Percentiles rank a stretch among this genome's conserved stretches.
phyloP scores from a whole-genome alignment of 495 filamentous ascomycete species.

The Aspergillus bridgeri region DNA sequence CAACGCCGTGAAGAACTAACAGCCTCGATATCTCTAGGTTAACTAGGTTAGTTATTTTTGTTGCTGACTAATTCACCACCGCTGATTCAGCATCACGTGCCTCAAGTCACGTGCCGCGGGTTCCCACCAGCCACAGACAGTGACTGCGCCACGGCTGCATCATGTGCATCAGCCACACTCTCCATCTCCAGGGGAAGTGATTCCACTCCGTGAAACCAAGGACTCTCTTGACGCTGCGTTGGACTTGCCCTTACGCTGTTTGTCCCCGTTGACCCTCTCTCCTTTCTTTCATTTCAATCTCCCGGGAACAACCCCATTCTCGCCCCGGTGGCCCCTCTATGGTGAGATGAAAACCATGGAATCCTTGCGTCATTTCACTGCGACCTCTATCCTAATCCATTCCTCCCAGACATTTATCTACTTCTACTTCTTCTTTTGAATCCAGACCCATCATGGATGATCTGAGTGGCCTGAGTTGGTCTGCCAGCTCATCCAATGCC shows the following conservation, averaged over 20 bases:
- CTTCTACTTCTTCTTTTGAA: background rate
- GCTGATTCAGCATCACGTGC: slow-evolving; percentile 1
- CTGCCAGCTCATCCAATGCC: slow-evolving; percentile 31
- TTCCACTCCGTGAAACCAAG: background rate
- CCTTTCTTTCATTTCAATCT: slow-evolving; percentile 4
- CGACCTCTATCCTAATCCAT: slow-evolving; percentile 22
- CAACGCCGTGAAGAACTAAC: no score
- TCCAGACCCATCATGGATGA: slow-evolving; percentile 50
- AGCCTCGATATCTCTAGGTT: no score
- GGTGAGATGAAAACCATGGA: slow-evolving; percentile 16
- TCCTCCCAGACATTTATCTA: slow-evolving; percentile 18
- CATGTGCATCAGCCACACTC: slow-evolving; percentile 8
- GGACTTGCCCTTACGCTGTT: background rate
- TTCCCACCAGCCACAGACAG: background rate
- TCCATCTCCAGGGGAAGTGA: slow-evolving; percentile 12
- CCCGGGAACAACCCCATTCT: slow-evolving; percentile 8
- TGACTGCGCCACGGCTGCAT: background rate
- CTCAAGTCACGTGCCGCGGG: background rate
- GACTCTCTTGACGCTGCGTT: background rate
- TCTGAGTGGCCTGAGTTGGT: slow-evolving; percentile 56
- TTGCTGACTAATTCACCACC: background rate
- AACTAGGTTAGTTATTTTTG: no score
- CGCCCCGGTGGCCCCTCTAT: slow-evolving; percentile 9
- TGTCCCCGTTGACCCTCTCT: background rate
- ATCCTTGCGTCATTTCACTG: slow-evolving; percentile 5